These are phyloP conservation scores for Neonectria neomacrospora DNA, from an alignment of 2,329 filamentous ascomycete species.

Conservation along the genomic window DNA sequence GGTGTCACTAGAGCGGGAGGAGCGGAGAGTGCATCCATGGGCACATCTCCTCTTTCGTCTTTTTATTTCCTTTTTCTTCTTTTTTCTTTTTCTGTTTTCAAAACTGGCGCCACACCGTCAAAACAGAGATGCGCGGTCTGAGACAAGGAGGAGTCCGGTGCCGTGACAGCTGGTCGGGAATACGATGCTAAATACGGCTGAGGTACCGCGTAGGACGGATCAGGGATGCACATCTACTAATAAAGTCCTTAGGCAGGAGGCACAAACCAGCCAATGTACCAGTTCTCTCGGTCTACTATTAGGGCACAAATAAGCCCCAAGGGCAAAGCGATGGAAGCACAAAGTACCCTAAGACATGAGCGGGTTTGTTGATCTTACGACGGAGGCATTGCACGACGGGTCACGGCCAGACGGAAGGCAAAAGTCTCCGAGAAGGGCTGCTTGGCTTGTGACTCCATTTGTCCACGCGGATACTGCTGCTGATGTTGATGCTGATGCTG, in stretches of 20 bases:
- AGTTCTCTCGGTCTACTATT: too few relatives aligned
- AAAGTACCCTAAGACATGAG: constrained; percentile 19
- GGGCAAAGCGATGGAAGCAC: constrained; percentile 1
- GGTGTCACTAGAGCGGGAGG: constrained; percentile 11
- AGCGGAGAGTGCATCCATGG: constrained; percentile 10
- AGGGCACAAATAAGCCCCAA: not conserved
- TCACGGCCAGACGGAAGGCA: constrained; percentile 27
- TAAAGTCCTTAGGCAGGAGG: not conserved
- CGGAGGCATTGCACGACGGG: constrained; percentile 28
- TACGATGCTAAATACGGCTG: constrained; percentile 11
- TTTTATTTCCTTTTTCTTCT: not conserved
- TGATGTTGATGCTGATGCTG: constrained; percentile 11
- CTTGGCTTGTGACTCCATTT: constrained; percentile 14
- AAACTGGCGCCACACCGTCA: constrained; percentile 16
- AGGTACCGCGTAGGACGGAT: constrained; percentile 1
- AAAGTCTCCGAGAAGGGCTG: constrained; percentile 30
- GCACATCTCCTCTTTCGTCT: not conserved
- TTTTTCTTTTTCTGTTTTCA: constrained; percentile 13
- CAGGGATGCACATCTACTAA: not conserved
- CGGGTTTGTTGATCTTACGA: constrained; percentile 40
- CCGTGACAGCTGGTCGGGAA: constrained; percentile 4
- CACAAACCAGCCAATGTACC: not conserved
- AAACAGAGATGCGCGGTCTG: constrained; percentile 9
- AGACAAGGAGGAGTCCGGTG: not conserved
- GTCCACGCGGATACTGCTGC: not conserved